Percentiles rank a stretch among this genome's conserved stretches.
Conservation (phyloP, 2,329 filamentous ascomycete species). For the Catunica adiposa region DNA sequence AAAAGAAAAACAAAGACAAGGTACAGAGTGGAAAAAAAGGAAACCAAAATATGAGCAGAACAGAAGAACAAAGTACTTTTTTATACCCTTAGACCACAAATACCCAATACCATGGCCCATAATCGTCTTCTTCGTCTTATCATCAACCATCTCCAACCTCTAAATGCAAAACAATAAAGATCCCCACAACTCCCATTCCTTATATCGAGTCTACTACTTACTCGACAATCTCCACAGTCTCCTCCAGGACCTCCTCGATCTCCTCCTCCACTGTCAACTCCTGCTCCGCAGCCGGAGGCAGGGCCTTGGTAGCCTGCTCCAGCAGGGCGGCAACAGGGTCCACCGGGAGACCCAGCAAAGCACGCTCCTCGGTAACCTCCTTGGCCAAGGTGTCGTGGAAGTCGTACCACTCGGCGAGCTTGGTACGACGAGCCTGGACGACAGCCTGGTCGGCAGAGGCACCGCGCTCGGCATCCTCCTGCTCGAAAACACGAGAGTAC, state of each 20-base stretch:
- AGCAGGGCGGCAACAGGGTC: slow-evolving; percentile 47
- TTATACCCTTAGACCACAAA: slow-evolving; percentile 8
- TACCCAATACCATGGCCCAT: not conserved
- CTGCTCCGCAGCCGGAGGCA: slow-evolving; percentile 42
- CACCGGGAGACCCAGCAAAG: slow-evolving; percentile 46
- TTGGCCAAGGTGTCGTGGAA: slow-evolving; percentile 64
- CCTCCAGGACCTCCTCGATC: slow-evolving; percentile 61
- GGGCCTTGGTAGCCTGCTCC: slow-evolving; percentile 35
- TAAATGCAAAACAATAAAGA: not conserved
- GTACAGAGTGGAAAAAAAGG: not conserved
- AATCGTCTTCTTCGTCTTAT: slow-evolving; percentile 2
- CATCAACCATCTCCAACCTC: not conserved
- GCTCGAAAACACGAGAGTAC: slow-evolving; percentile 87
- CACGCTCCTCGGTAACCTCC: slow-evolving; percentile 56
- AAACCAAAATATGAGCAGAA: slow-evolving; percentile 1
- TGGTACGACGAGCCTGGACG: slow-evolving; percentile 65
- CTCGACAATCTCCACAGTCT: slow-evolving; percentile 61
- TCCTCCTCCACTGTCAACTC: slow-evolving; percentile 50
- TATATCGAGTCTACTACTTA: slow-evolving; percentile 19
- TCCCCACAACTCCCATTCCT: not conserved
- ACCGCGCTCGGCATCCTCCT: slow-evolving; percentile 84
- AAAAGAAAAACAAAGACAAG: not conserved
- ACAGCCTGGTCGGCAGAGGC: slow-evolving; percentile 89
- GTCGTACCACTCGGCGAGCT: slow-evolving; percentile 75
- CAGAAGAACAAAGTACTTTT: slow-evolving; percentile 13